Conservation (phyloP, 192 early-diverging fungal genomes). For the Coemansia sp. region DNA sequence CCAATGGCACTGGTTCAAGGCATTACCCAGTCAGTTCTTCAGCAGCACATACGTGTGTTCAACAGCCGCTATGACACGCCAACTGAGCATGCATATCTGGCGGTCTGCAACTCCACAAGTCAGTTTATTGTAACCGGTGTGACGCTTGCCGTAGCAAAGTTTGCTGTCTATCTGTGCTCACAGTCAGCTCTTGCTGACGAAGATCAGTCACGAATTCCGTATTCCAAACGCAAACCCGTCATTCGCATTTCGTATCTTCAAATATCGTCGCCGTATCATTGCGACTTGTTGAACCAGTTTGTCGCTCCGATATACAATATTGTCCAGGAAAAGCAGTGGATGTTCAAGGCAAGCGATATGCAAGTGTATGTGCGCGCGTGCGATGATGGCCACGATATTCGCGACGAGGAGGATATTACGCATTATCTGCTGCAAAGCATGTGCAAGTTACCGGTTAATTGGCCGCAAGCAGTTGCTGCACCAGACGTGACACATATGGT, state of each 20-base stretch:
- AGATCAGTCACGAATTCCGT: conserved; percentile 70
- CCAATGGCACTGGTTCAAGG: conserved; percentile 40
- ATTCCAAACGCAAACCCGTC: conserved; percentile 73
- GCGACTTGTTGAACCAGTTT: conserved; percentile 6
- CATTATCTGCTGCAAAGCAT: conserved; percentile 63
- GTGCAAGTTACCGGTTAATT: conserved; percentile 62
- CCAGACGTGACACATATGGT: conserved; percentile 76
- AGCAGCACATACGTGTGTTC: conserved; percentile 9
- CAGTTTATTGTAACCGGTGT: conserved; percentile 29
- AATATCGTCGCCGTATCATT: conserved; percentile 80
- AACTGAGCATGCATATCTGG: conserved; percentile 13
- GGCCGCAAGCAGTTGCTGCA: conserved; percentile 58
- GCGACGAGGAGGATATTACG: conserved; percentile 58
- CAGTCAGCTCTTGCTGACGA: conserved; percentile 9
- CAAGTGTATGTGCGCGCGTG: conserved; percentile 70
- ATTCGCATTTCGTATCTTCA: conserved; percentile 77
- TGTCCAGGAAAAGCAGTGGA: conserved; percentile 27
- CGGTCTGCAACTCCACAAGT: conserved; percentile 18
- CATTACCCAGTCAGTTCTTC: neutral
- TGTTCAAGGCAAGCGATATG: conserved; percentile 14
- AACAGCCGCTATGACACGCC: conserved; percentile 8
- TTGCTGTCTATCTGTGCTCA: conserved; percentile 4
- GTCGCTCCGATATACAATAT: neutral
- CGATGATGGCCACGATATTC: conserved; percentile 77
- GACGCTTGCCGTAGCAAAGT: conserved; percentile 1